Evolutionary conservation across 805 yeast genomes (phyloP), one percentile per base, ranked within the genome.

Genomic region (Metschnikowia anglica): DNA sequence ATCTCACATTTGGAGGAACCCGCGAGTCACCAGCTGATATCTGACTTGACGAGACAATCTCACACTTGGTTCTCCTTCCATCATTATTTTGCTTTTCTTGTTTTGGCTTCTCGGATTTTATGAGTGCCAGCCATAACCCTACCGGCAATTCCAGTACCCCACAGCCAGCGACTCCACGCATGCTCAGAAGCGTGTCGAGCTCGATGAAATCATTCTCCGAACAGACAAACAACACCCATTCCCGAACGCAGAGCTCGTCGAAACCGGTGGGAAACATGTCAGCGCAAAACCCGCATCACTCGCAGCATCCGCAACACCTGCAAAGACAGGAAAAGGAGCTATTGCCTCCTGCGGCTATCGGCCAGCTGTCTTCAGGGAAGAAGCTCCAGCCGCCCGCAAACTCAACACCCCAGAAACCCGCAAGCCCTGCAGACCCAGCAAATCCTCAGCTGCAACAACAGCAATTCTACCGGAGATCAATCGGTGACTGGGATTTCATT

Each of bases 401-500:
- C 17, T 3, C 30, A 27, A 27, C 30, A 7, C 29, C 29, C 12
- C 13, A 13, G 13, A 26, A 26, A 26, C 16, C 29, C 12, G 16
- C 11, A 41, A 12, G 18, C 37, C 6, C 3, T 5, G 18, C 28
- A 16, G 17, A 16, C 20, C 17, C 34, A 4, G 13, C 27, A n/a
- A 24, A 31, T 15, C 23, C 29, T 5, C 41, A 34, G 37, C 48
- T 25, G 19, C 45, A 45, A 19, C 52, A 49, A 10, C 72, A 71
- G 49, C 57, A 49, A 23, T 85, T 86, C 54, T 91, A 89, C 61
- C 79, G 98, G 51, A 85, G 84, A 46, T 77, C 96, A 4, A 84
- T 91, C 41, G 99, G 98, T 11, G 97, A 93, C 52, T 91, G 99
- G 99, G 95, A 88, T 54, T 90, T 91, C 55, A 76, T 87, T 44